Evolutionary conservation across 768 basidiomycete species (phyloP).

Genomic region (Suillus fuscotomentosus): DNA sequence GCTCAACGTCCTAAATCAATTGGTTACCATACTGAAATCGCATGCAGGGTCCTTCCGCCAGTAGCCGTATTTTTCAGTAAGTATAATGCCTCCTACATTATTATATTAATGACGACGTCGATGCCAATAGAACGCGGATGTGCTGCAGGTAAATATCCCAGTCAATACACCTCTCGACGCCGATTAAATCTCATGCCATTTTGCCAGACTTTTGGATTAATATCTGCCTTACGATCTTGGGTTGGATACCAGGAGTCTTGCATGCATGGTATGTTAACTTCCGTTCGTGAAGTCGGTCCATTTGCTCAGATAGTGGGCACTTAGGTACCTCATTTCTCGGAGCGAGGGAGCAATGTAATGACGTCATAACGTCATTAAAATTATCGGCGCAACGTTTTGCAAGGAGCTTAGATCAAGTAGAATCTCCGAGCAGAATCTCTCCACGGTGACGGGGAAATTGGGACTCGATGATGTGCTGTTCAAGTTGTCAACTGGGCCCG

Average conservation of each 20-base stretch:
- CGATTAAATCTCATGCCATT: neutral
- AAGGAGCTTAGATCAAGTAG: neutral
- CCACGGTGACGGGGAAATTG: neutral
- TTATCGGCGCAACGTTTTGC: too few species aligned
- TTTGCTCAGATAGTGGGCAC: neutral
- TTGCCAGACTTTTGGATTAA: conserved; percentile 37
- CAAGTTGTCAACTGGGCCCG: too few species aligned
- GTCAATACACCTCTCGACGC: neutral
- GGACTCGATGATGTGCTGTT: neutral
- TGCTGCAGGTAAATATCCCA: conserved; percentile 17
- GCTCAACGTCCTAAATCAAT: neutral
- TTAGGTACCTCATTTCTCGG: conserved; percentile 24
- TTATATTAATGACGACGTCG: neutral
- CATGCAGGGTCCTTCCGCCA: conserved; percentile 24
- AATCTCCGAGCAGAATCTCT: neutral
- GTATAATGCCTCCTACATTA: conserved; percentile 3
- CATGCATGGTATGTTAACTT: conserved; percentile 45
- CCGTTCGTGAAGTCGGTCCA: neutral
- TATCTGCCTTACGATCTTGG: conserved; percentile 38
- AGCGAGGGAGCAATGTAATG: conserved; percentile 20
- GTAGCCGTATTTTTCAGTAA: conserved; percentile 29
- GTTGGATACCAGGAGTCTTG: conserved; percentile 52
- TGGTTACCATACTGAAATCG: neutral
- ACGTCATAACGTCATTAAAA: neutral
- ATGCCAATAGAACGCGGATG: conserved; percentile 22